Conservation (phyloP, 495 filamentous ascomycete species). For the Aspergillus homomorphus region DNA sequence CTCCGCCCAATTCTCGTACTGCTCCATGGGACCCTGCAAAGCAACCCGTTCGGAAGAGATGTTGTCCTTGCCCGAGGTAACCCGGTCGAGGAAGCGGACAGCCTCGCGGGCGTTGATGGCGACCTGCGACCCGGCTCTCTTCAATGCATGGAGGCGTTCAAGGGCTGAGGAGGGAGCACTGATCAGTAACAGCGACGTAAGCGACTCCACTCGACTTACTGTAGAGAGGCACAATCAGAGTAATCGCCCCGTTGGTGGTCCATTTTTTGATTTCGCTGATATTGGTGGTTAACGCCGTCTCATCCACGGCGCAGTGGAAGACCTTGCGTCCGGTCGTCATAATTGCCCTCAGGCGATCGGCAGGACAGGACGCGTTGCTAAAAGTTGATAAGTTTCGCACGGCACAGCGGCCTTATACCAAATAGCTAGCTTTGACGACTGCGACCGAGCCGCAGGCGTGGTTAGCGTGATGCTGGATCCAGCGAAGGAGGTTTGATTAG, state of each 20-base stretch:
- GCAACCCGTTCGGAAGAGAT: conserved; percentile 45
- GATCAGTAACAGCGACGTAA: conserved; percentile 17
- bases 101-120: conserved; percentile 62
- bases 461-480: conserved; percentile 29
- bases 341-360: conserved; percentile 16
- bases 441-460: conserved; percentile 30
- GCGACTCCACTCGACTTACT: conserved; percentile 45
- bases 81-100: conserved; percentile 62
- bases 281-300: conserved; percentile 65
- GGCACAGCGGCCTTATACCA: conserved; percentile 32
- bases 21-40: conserved; percentile 58
- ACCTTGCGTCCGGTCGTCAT: conserved; percentile 57
- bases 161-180: conserved; percentile 43
- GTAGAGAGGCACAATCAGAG: conserved; percentile 65
- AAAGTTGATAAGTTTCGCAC: conserved; percentile 7
- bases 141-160: conserved; percentile 54
- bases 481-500: conserved; percentile 30
- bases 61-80: conserved; percentile 53
- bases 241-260: conserved; percentile 61
- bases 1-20: conserved; percentile 57
- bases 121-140: conserved; percentile 53
- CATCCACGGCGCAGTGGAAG: conserved; percentile 73
- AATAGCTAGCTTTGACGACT: conserved; percentile 34
- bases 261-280: conserved; percentile 69
- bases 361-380: conserved; percentile 16